Base-by-base conservation (phyloP, 192 early-diverging fungal genomes). In the Coemansia sp. region DNA sequence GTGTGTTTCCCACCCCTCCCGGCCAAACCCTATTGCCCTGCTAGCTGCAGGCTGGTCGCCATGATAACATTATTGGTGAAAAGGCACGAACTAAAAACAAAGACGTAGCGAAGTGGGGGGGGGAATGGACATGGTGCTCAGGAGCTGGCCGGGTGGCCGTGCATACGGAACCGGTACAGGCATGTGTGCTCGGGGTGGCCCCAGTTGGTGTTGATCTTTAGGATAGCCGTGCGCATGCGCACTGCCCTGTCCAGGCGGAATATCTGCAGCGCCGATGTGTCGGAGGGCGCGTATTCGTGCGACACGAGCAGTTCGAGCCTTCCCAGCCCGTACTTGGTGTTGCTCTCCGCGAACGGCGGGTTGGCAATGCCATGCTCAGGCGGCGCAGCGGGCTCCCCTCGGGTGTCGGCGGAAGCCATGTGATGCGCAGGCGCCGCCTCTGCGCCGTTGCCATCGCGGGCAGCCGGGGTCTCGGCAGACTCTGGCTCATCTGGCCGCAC, bases 91-190 rank as follows among this genome's bases (percentile, higher is more conserved):
- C 20, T 37, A 37, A 37, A 19, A 37, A 37, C 13, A 17, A 17
- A 4, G 38, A 40, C 18, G 23, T 18, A 21, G 40, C 23, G 40
- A n/a, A n/a, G 36, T 37, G 9, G 36, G 20, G 12, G 6, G 5
- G 3, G 5, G 14, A 14, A 37, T 37, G 1, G 20, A 29, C n/a
- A n/a, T n/a, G n/a, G n/a, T n/a, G 37, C 22, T 56, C 43, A 56
- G 13, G 38, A 23, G 17, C 47, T 47, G 9, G 48, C 44, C 35
- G 46, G 54, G 25, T 59, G 56, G 42, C 64, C 85, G 49, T 89
- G 87, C 20, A 84, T 80, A 19, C 85, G 80, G 36, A 89, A 75
- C 34, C 87, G 80, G 59, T 89, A 89, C 22, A 89, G 23, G 38
- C 84, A 87, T 7, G 87, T 89, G 51, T 84, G 80, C 9, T 77